Percentiles rank a stretch among this genome's conserved stretches.
Evolutionary conservation across 352 stramenopile genomes (phyloP).

Genomic region (Pythium utonaiense): DNA sequence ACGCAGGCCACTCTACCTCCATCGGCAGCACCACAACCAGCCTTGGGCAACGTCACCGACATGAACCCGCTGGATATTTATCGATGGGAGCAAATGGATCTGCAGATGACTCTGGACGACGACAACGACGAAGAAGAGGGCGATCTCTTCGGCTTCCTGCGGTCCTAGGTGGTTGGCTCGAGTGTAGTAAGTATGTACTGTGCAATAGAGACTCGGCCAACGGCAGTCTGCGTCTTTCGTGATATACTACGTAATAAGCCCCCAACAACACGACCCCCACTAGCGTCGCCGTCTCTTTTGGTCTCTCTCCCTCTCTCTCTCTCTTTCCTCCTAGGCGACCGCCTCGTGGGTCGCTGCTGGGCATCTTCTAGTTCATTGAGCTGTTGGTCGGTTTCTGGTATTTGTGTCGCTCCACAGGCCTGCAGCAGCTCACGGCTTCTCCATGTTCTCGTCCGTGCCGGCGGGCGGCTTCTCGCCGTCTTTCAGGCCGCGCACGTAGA

Average conservation of each 20-base stretch:
- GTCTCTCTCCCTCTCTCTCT: conserved; percentile 14
- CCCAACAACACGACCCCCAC: background rate
- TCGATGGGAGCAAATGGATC: conserved; percentile 76
- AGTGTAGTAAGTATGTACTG: conserved; percentile 27
- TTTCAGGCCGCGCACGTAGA: conserved; percentile 92
- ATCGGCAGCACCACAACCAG: background rate
- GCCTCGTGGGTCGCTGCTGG: background rate
- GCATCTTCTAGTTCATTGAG: background rate
- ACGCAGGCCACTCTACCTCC: background rate
- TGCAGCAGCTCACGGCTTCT: conserved; percentile 23
- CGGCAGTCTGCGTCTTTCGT: background rate
- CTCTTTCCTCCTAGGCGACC: conserved; percentile 20
- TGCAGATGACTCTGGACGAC: conserved; percentile 62
- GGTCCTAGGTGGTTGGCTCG: conserved; percentile 38
- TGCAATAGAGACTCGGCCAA: conserved; percentile 12
- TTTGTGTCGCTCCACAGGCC: background rate
- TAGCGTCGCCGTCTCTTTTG: conserved; percentile 5
- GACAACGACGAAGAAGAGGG: conserved; percentile 52
- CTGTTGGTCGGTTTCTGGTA: background rate
- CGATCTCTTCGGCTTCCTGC: conserved; percentile 85
- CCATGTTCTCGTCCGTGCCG: conserved; percentile 34
- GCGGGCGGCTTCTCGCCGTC: conserved; percentile 68
- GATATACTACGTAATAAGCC: conserved; percentile 3
- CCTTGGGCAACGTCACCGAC: background rate
- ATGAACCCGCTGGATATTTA: conserved; percentile 57